Evolutionary conservation across 129 eudicot genomes (phyloP).

Genomic region (Solidago caesia): DNA sequence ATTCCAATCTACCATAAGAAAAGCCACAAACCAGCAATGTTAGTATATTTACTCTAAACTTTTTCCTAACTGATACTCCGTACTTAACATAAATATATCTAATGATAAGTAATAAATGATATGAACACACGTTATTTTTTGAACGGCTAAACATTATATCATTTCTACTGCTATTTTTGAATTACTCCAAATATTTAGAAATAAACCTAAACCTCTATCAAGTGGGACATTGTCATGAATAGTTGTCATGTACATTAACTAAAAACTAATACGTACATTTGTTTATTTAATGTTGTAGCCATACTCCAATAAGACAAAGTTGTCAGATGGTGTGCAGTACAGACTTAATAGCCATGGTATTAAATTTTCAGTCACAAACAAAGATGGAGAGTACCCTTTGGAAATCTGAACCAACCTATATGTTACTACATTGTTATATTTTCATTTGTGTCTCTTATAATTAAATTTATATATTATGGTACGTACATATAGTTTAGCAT

Average conservation of each 20-base stretch:
- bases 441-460: not conserved
- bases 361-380: conserved; percentile 17
- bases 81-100: too few species aligned
- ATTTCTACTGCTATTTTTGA: too few species aligned
- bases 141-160: too few species aligned
- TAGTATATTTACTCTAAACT: not conserved
- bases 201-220: too few species aligned
- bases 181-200: too few species aligned
- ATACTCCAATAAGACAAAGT: not conserved
- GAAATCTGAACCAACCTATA: not conserved
- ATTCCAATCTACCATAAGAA: conserved; percentile 71
- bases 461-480: not conserved
- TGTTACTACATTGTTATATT: too few species aligned
- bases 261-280: conserved; percentile 7
- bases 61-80: too few species aligned
- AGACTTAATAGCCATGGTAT: conserved; percentile 12
- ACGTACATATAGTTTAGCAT: conserved; percentile 5
- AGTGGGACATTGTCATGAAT: too few species aligned
- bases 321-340: not conserved
- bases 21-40: conserved; percentile 6
- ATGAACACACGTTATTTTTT: too few species aligned
- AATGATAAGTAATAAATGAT: too few species aligned
- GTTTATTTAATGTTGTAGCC: not conserved
- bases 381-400: conserved; percentile 17
- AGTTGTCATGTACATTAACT: too few species aligned